Percentiles rank a stretch among this genome's conserved stretches.
Evolutionary conservation across 495 filamentous ascomycete genomes (phyloP).

Genomic region (Talaromyces ruber): DNA sequence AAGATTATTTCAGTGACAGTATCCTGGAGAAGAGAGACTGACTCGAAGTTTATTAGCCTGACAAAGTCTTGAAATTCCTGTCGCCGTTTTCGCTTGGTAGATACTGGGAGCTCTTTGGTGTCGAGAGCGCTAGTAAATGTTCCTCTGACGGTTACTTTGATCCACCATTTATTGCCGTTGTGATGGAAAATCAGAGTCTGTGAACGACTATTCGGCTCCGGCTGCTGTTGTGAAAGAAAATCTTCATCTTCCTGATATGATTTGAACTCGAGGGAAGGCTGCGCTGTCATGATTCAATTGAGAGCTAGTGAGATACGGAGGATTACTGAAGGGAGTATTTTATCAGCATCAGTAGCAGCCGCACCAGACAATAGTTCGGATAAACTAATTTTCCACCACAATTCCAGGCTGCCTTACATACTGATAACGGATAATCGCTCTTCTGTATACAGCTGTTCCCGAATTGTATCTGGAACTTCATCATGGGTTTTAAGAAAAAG

Average conservation of each 20-base stretch:
- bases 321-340: no score
- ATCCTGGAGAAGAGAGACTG: constrained; percentile 11
- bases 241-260: constrained; percentile 10
- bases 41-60: constrained; percentile 7
- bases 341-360: no score
- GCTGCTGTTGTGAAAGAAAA: constrained; percentile 8
- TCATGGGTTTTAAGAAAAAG: background rate
- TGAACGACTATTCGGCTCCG: constrained; percentile 10
- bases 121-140: constrained; percentile 3
- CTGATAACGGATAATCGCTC: constrained; percentile 13
- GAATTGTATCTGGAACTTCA: constrained; percentile 8
- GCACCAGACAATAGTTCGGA: no score
- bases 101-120: background rate
- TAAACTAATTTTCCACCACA: no score
- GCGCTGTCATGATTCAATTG: no score
- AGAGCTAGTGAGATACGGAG: no score
- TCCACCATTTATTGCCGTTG: constrained; percentile 9
- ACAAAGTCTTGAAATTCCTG: constrained; percentile 6
- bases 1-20: constrained; percentile 16
- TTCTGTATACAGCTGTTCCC: constrained; percentile 20
- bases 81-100: constrained; percentile 11
- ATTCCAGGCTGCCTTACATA: no score
- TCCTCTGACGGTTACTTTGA: constrained; percentile 8
- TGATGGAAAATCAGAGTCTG: constrained; percentile 8
- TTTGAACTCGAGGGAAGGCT: constrained; percentile 7